phyloP scores from a whole-genome alignment of 179 eudicot species.

The Beta lomatogona region DNA sequence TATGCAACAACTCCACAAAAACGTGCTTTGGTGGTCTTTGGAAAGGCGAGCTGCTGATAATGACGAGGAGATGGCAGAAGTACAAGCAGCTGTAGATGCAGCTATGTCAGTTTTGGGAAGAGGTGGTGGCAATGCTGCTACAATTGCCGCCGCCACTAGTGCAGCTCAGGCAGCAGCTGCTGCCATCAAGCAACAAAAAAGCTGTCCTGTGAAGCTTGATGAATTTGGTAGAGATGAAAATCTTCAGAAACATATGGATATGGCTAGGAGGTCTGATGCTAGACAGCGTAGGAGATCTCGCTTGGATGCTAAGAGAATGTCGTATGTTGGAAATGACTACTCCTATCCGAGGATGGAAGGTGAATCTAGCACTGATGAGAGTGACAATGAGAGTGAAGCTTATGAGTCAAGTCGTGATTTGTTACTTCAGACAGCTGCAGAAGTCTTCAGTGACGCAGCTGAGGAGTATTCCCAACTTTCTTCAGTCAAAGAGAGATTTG shows the following conservation, averaged over 20 bases:
- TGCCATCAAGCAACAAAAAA: slow-evolving; percentile 48
- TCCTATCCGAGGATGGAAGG: slow-evolving; percentile 73
- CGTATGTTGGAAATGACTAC: slow-evolving; percentile 45
- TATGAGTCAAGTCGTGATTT: slow-evolving; percentile 66
- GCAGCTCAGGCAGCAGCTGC: slow-evolving; percentile 77
- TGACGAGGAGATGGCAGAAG: slow-evolving; percentile 76
- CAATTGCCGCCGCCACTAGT: slow-evolving; percentile 57
- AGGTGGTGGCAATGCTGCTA: slow-evolving; percentile 49
- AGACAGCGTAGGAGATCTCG: slow-evolving; percentile 62
- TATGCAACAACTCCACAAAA: slow-evolving; percentile 88
- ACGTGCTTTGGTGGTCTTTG: slow-evolving; percentile 63
- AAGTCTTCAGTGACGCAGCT: slow-evolving; percentile 80
- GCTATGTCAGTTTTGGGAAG: slow-evolving; percentile 62
- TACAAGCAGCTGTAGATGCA: slow-evolving; percentile 84
- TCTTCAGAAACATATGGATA: slow-evolving; percentile 75
- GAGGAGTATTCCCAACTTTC: slow-evolving; percentile 84
- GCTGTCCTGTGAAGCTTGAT: slow-evolving; percentile 71
- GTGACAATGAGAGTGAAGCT: slow-evolving; percentile 75
- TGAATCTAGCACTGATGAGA: slow-evolving; percentile 97
- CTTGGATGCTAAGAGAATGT: slow-evolving; percentile 60
- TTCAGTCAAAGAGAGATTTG: slow-evolving; percentile 69
- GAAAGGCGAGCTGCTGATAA: slow-evolving; percentile 87
- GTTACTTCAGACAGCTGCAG: slow-evolving; percentile 78
- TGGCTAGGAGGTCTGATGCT: slow-evolving; percentile 70
- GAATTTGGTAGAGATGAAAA: slow-evolving; percentile 85